phyloP scores from a whole-genome alignment of 1,284 basidiomycete genomes.

The Stereum hirsutum region DNA sequence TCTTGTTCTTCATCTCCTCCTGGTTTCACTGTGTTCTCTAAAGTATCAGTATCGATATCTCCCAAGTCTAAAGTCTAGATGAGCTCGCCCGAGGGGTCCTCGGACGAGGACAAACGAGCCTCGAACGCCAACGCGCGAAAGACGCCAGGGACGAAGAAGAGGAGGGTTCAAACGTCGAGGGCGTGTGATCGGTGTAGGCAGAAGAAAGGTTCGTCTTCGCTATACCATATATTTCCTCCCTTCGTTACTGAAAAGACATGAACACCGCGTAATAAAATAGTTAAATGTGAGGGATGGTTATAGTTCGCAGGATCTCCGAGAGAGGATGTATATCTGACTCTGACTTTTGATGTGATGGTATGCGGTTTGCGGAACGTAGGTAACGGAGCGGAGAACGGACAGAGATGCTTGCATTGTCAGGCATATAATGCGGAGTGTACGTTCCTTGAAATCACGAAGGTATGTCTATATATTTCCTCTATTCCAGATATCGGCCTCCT shows the following conservation, averaged over 20 bases:
- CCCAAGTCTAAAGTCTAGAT: too few relatives aligned
- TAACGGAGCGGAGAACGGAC: not conserved
- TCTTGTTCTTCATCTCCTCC: too few relatives aligned
- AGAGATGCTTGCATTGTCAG: constrained; percentile 8
- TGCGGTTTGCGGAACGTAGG: not conserved
- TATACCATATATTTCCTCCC: not conserved
- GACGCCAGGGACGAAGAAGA: constrained; percentile 6
- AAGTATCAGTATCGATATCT: too few relatives aligned
- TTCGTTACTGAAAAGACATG: not conserved
- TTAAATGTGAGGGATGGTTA: not conserved
- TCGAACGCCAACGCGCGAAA: too few relatives aligned
- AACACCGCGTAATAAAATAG: not conserved
- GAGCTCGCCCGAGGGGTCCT: too few relatives aligned
- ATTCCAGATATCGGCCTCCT: not conserved
- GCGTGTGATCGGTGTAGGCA: constrained; percentile 11
- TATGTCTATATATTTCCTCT: not conserved
- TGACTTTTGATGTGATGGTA: not conserved
- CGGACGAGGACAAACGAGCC: too few relatives aligned
- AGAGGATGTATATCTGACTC: not conserved
- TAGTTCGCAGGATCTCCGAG: too few relatives aligned
- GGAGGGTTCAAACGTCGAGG: constrained; percentile 8
- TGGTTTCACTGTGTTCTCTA: too few relatives aligned
- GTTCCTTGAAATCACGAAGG: constrained; percentile 9
- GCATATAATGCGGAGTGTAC: constrained; percentile 4
- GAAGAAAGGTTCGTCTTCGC: constrained; percentile 10